Evolutionary conservation across 805 yeast genomes (phyloP).

Genomic region (Saturnispora sanitii): DNA sequence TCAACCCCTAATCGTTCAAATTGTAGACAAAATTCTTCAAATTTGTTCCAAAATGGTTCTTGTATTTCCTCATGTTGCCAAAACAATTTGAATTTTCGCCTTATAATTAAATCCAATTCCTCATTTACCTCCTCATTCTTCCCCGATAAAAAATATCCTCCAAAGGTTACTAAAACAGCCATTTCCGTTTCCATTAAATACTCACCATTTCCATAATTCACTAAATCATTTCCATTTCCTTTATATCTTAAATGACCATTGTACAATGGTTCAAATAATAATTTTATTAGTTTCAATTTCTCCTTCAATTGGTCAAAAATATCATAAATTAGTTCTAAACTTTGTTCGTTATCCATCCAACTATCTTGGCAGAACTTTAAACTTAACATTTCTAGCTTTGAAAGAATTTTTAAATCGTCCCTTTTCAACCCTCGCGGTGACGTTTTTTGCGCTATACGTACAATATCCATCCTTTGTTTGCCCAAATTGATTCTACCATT

Average conservation of each 20-base stretch:
- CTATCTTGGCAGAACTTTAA: background rate
- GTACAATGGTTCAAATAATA: conserved; percentile 5
- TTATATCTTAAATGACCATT: conserved; percentile 1
- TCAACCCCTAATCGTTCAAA: background rate
- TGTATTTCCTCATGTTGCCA: background rate
- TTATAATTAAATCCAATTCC: background rate
- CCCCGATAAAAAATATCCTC: background rate
- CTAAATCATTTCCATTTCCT: conserved; percentile 1
- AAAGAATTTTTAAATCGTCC: background rate
- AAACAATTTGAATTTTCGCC: background rate
- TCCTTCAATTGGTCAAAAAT: conserved; percentile 1
- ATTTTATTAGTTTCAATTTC: background rate
- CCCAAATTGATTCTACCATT: no score
- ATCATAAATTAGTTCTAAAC: background rate
- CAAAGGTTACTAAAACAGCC: background rate
- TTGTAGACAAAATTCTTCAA: conserved; percentile 1
- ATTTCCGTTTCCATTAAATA: conserved; percentile 3
- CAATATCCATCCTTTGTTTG: no score
- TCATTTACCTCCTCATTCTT: background rate
- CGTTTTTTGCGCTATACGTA: no score
- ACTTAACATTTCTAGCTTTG: background rate
- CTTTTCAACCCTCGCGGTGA: no score
- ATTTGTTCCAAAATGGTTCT: background rate
- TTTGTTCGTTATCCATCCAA: background rate
- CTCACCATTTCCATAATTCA: background rate